Conservation (phyloP, 2,329 filamentous ascomycete species). For the Colletotrichum simmondsii region DNA sequence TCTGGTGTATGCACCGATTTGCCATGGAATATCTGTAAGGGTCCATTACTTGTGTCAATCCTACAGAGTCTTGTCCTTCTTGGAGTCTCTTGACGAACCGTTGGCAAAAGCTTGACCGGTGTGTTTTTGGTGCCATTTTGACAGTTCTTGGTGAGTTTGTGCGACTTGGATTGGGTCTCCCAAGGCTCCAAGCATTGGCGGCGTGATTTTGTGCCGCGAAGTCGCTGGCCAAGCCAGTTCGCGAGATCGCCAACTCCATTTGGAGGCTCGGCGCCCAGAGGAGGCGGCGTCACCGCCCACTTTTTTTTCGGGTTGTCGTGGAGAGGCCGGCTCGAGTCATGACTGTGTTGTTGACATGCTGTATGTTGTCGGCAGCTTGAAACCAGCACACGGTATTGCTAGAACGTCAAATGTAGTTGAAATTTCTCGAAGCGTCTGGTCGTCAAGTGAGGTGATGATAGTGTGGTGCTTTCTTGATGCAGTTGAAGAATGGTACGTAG, state of each 20-base stretch:
- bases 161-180: constrained; percentile 16
- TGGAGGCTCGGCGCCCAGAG: constrained; percentile 31
- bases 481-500: neutral
- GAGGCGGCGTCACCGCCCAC: constrained; percentile 26
- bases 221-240: constrained; percentile 30
- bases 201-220: constrained; percentile 16
- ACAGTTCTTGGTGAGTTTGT: constrained; percentile 14
- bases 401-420: neutral
- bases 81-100: constrained; percentile 5
- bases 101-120: constrained; percentile 34
- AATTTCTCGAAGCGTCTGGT: constrained; percentile 23
- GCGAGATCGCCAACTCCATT: constrained; percentile 28
- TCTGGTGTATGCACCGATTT: constrained; percentile 1
- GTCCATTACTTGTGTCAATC: constrained; percentile 13
- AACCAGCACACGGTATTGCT: neutral
- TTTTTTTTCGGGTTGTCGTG: constrained; percentile 17
- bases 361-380: too few species aligned
- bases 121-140: neutral
- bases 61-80: constrained; percentile 8
- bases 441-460: neutral
- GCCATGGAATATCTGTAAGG: constrained; percentile 14
- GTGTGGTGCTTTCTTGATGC: neutral
- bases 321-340: constrained; percentile 16
- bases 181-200: constrained; percentile 27
- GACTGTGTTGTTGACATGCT: neutral